Evolutionary conservation across 192 early-diverging fungal species (phyloP), one percentile per base, ranked within the genome.

Genomic region (Helicostylum pulchrum): DNA sequence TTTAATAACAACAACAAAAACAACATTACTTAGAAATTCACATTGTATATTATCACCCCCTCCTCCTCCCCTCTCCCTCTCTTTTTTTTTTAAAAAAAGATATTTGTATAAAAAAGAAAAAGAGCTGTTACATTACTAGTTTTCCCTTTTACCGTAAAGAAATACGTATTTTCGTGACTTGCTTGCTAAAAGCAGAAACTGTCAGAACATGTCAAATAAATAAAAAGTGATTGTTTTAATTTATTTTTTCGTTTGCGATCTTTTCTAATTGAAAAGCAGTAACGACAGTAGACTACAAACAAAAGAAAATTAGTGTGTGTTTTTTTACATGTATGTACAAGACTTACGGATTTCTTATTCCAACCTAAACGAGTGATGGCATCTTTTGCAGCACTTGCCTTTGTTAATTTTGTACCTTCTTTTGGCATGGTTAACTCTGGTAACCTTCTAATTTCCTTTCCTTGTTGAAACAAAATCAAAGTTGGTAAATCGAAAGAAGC

Each of bases 401-500:
- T 64, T 53, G 69, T 64, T 3, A n/a, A 30, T 20, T 62, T 53
- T 21, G 61, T 62, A 49, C 71, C 70, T 4, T 73, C 67, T 31
- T 73, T 71, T 39, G 70, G 72, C 2, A 66, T 61, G 14, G 72
- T 44, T 11, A 77, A 67, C 32, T 75, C 62, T 5, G 82, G 82
- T 9, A 84, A 64, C 43, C 80, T 68, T 39, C 66, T 72, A 36
- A 75, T 49, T 30, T 79, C 72, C 30, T 64, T 69, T 34, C 82
- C 80, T 51, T 84, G 61, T 53, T 84, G 79, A 47, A 84, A 73
- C 17, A 81, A 55, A 30, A 81, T 72, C 30, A 84, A 49, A 3
- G 82, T 80, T 32, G 82, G 82, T 1, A 84, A 45, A 66, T 84
- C 82, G 45, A 84, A 66, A 6, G 77, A 78, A 3, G 82, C 76